Conservation (phyloP, 805 yeast genomes). For the Pichia eremophila region DNA sequence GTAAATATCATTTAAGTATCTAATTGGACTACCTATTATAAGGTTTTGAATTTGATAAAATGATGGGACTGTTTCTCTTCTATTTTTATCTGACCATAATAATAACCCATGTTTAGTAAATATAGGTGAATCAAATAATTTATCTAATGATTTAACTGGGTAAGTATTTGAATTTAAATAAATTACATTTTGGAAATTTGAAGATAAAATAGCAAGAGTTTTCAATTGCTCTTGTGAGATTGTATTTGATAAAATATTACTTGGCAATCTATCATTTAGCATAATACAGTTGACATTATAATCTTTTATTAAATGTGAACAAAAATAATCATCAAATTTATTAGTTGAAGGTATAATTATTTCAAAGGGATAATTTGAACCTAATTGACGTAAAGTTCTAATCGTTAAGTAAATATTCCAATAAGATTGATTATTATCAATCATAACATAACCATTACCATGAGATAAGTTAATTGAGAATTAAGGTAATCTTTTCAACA, state of each 20-base stretch:
- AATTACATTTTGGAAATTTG: conserved; percentile 39
- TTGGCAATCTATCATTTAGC: neutral
- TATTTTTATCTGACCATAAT: conserved; percentile 72
- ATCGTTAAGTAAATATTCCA: conserved; percentile 22
- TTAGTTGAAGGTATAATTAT: conserved; percentile 61
- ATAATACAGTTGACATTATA: neutral
- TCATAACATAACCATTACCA: conserved; percentile 25
- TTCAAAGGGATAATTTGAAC: conserved; percentile 68
- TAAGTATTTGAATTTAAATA: conserved; percentile 38
- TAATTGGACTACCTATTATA: conserved; percentile 27
- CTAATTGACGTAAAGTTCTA: conserved; percentile 50
- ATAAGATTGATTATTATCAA: neutral
- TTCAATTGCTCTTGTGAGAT: neutral
- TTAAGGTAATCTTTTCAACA: conserved; percentile 37
- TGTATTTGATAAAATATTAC: neutral
- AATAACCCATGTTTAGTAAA: conserved; percentile 39
- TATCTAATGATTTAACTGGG: conserved; percentile 40
- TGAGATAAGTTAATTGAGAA: conserved; percentile 20
- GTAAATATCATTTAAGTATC: conserved; percentile 24
- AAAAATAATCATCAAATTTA: conserved; percentile 68
- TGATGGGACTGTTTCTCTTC: conserved; percentile 51
- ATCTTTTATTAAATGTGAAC: conserved; percentile 42
- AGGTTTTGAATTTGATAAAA: conserved; percentile 47
- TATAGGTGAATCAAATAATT: conserved; percentile 36
- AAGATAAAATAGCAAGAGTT: conserved; percentile 29